Conservation (phyloP, 2,329 filamentous ascomycete species). For the Aspergillus candidus region DNA sequence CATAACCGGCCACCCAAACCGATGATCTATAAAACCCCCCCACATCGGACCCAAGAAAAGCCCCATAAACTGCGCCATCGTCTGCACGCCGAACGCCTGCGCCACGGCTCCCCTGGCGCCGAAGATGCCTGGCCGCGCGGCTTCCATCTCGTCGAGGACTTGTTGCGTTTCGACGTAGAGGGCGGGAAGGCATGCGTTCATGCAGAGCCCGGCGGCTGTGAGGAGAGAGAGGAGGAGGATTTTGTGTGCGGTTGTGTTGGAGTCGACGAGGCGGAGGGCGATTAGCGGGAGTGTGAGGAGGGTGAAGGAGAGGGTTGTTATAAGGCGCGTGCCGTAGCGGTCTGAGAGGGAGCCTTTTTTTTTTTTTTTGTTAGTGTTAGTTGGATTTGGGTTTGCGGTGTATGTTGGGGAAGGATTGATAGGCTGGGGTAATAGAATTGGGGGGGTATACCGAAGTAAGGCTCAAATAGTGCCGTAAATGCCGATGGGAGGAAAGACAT, state of each 20-base stretch:
- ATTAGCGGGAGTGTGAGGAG: constrained; percentile 55
- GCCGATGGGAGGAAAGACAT: constrained; percentile 55
- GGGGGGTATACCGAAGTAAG: constrained; percentile 43
- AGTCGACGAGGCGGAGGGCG: constrained; percentile 58
- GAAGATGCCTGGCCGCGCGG: constrained; percentile 63
- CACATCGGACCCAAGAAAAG: constrained; percentile 55
- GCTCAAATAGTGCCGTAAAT: constrained; percentile 56
- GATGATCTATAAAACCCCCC: constrained; percentile 40
- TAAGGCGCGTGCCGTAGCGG: constrained; percentile 57
- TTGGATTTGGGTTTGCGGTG: no score
- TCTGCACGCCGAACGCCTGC: constrained; percentile 60
- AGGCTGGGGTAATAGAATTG: no score
- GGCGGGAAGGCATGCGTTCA: constrained; percentile 56
- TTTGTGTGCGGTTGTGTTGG: constrained; percentile 55
- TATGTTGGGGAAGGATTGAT: no score
- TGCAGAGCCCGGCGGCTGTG: constrained; percentile 51
- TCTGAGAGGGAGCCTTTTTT: constrained; percentile 45
- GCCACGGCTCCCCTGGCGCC: constrained; percentile 49
- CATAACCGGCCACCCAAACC: constrained; percentile 29
- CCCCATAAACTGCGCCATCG: constrained; percentile 56
- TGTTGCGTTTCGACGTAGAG: constrained; percentile 66
- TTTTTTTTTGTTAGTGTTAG: no score
- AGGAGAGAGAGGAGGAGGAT: constrained; percentile 60
- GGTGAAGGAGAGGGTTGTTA: constrained; percentile 51
- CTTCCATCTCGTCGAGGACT: constrained; percentile 48